Evolutionary conservation across 352 stramenopile genomes (phyloP), one percentile per base, ranked within the genome.

Genomic region (Phytophthora vignae): DNA sequence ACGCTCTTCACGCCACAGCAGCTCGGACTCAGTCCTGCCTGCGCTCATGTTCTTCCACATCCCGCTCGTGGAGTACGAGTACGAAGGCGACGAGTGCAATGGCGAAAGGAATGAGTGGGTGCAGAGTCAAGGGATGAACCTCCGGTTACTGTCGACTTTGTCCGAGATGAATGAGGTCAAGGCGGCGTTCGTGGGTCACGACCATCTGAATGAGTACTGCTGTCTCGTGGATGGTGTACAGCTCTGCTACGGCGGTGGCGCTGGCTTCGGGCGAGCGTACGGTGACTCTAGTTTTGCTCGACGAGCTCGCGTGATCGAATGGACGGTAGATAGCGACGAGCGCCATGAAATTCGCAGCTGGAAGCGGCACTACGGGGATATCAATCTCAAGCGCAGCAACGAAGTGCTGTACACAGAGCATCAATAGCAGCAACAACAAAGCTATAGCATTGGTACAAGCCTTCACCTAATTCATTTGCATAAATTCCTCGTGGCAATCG

Each of bases 41-140:
- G 79, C 81, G 3, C 57, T 90, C 62, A 88, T 91, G 81, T 91
- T 90, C 68, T 87, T 89, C 71, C 81, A 91, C 68, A 91, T 88
- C 61, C 83, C 83, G 36, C 48, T 91, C n/a, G 73, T 74, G 12
- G 79, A 90, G 60, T 91, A 83, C 53, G 31, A 36, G 4, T 40
- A 40, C 33, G 33, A 40, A 40, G 33, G 42, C 12, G 42, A 58
- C 14, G 52, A 50, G 25, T 76, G 71, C 50, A 76, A 66, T 2
- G 81, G 83, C 3, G 69, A 78, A n/a, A 69, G 81, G 50, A 67
- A 84, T 25, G 78, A 91, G 64, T 54, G 15, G 3, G 73, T 90
- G n/a, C 68, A 66, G 0, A 52, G 75, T 15, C 69, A 77, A 46
- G 72, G 68, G 0, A 73, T 84, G 60, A 90, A 88, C 68, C 29